These are phyloP conservation scores for Alnus rubra DNA, from an alignment of 306 rosid genomes.

Conservation along the genomic window DNA sequence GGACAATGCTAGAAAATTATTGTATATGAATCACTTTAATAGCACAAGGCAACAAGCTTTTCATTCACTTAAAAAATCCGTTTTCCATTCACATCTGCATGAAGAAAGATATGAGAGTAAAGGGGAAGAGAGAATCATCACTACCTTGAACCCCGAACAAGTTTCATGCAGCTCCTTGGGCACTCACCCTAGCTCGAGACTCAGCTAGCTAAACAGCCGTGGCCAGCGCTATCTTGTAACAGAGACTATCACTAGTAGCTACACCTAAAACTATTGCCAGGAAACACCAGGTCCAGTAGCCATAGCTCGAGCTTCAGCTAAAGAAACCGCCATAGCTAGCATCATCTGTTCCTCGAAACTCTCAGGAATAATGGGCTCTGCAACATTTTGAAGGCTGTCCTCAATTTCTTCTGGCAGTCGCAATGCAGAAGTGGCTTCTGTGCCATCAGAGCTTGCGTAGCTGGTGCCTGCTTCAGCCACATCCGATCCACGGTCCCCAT, in stretches of 20 bases:
- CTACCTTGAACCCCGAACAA: slow-evolving; percentile 52
- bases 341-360: slow-evolving; percentile 98
- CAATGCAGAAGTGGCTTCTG: slow-evolving; percentile 48
- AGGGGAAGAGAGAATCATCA: slow-evolving; percentile 37
- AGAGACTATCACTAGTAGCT: slow-evolving; percentile 31
- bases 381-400: slow-evolving; percentile 46
- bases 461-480: slow-evolving; percentile 60
- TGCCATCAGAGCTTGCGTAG: slow-evolving; percentile 54
- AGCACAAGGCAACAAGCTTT: slow-evolving; percentile 44
- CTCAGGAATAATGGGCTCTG: slow-evolving; percentile 70
- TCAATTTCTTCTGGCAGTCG: slow-evolving; percentile 52
- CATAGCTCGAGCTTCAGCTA: slow-evolving; percentile 80
- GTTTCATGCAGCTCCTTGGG: slow-evolving; percentile 32
- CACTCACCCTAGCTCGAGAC: slow-evolving; percentile 38
- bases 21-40: slow-evolving; percentile 15
- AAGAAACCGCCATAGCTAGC: slow-evolving; percentile 95
- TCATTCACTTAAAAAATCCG: slow-evolving; percentile 58
- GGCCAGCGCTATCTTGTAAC: slow-evolving; percentile 36
- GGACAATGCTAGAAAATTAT: too few relatives aligned
- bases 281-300: slow-evolving; percentile 62
- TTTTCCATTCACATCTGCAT: slow-evolving; percentile 55
- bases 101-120: slow-evolving; percentile 28
- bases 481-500: slow-evolving; percentile 49
- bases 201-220: slow-evolving; percentile 34
- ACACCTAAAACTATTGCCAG: slow-evolving; percentile 61